Base-by-base conservation (phyloP, 345 rosid genomes). In the Mercurialis annua region DNA sequence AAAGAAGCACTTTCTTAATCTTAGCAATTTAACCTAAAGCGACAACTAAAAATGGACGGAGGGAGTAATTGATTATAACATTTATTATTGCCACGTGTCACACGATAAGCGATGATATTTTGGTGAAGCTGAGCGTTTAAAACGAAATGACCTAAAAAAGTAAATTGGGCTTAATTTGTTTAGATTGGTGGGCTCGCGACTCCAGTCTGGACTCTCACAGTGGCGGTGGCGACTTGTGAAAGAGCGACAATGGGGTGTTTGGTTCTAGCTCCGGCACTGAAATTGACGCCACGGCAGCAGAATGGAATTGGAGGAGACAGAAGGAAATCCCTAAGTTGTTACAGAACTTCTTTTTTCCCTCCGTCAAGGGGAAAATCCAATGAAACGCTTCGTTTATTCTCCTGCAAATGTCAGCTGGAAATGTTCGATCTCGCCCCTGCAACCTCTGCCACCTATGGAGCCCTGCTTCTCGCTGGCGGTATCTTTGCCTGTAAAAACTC, bases 381-480 rank as follows among this genome's bases (percentile, higher is more conserved):
- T 52, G 57, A 9, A 7, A 42, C 31, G 7, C 26, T 10, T 3
- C 1, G 12, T 18, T 27, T 73, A 27, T 61, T 74, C 15, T 54
- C 64, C 68, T 84, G 90, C 71, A 82, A 78, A 72, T 85, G 87
- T 64, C 86, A 85, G 77, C 60, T 86, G 51, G 59, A n/a, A n/a
- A n/a, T n/a, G n/a, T n/a, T 74, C 3, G 96, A 87, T 67, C 78
- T 87, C 49, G 92, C 90, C 29, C 88, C 94, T 0, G 81, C 69
- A 24, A 77, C 84, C 18, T 83, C 94, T 57, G 89, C 89, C 47
- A 77, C 84, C 52, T 92, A 92, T 61, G 98, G 92, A 26, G 60
- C 61, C 50, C 77, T 89, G 38, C 92, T 92, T 30, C 70, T 90
- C 52, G 80, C 86, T 46, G 95, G 96, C 54, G 95, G 95, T 59